These are phyloP conservation scores for Ceratocystis papillata DNA, from an alignment of 2,329 filamentous ascomycete species.

Conservation along the genomic window DNA sequence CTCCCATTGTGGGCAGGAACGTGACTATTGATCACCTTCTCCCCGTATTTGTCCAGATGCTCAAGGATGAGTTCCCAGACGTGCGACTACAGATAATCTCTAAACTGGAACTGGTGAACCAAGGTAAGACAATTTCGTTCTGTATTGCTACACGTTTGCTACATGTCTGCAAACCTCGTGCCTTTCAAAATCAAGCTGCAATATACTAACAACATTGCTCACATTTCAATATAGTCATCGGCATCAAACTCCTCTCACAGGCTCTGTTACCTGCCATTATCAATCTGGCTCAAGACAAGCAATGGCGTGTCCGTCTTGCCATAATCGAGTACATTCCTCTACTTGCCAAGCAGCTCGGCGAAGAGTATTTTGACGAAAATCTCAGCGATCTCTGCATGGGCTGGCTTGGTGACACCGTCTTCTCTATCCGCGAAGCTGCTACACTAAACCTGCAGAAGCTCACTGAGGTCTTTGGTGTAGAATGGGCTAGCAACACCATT, in stretches of 20 bases:
- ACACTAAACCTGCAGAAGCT: conserved; percentile 97
- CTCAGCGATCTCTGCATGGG: conserved; percentile 92
- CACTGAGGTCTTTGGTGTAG: conserved; percentile 94
- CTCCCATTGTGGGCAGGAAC: conserved; percentile 94
- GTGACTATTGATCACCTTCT: conserved; percentile 72
- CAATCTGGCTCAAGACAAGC: conserved; percentile 95
- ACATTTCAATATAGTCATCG: conserved; percentile 57
- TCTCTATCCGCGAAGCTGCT: conserved; percentile 94
- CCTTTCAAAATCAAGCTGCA: neutral
- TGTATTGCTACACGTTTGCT: neutral
- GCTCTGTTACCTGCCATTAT: conserved; percentile 95
- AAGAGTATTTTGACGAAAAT: conserved; percentile 98
- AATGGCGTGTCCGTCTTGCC: conserved; percentile 93
- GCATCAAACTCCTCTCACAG: conserved; percentile 91
- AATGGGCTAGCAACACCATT: conserved; percentile 94
- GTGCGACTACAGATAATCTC: conserved; percentile 98
- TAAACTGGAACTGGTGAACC: conserved; percentile 97
- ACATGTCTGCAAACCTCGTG: neutral
- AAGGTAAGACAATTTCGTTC: conserved; percentile 45
- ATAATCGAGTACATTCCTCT: conserved; percentile 99
- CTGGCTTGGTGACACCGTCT: conserved; percentile 96
- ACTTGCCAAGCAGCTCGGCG: conserved; percentile 86
- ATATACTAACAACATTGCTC: neutral
- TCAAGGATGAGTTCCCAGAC: conserved; percentile 98
- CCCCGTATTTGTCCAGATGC: conserved; percentile 98